Conservation (phyloP, 352 stramenopile species). For the Paralagenidium karlingii region DNA sequence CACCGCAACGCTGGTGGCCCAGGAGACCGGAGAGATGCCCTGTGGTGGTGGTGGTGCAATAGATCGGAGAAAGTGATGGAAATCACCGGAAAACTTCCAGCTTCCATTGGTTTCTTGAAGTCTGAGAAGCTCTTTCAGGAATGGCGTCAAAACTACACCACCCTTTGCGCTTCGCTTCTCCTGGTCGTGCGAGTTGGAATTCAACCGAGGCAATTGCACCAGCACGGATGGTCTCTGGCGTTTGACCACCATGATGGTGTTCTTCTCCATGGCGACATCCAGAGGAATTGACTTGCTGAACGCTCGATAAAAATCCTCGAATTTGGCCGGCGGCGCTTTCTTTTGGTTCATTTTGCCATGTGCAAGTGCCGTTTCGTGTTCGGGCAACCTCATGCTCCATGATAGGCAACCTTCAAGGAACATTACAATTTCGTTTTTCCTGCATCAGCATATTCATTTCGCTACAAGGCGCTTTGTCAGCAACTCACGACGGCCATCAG, state of each 20-base stretch:
- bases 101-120: slow-evolving; percentile 50
- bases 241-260: no score
- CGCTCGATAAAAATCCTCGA: slow-evolving; percentile 53
- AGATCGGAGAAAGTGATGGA: slow-evolving; percentile 36
- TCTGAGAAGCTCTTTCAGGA: slow-evolving; percentile 21
- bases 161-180: neutral
- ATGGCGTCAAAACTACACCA: slow-evolving; percentile 9
- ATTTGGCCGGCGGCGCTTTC: no score
- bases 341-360: no score
- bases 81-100: slow-evolving; percentile 41
- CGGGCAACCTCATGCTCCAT: no score
- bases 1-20: slow-evolving; percentile 43
- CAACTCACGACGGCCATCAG: no score
- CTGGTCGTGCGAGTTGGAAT: neutral
- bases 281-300: slow-evolving; percentile 43
- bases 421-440: no score
- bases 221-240: slow-evolving; percentile 17
- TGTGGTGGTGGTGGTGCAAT: slow-evolving; percentile 21
- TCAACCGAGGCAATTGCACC: slow-evolving; percentile 3
- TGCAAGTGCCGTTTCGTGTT: no score
- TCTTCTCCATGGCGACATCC: slow-evolving; percentile 21
- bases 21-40: slow-evolving; percentile 35
- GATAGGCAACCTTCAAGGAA: no score
- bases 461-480: no score
- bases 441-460: no score